phyloP scores from a whole-genome alignment of 2,329 filamentous ascomycete genomes.

The Hypoxylon sp. region DNA sequence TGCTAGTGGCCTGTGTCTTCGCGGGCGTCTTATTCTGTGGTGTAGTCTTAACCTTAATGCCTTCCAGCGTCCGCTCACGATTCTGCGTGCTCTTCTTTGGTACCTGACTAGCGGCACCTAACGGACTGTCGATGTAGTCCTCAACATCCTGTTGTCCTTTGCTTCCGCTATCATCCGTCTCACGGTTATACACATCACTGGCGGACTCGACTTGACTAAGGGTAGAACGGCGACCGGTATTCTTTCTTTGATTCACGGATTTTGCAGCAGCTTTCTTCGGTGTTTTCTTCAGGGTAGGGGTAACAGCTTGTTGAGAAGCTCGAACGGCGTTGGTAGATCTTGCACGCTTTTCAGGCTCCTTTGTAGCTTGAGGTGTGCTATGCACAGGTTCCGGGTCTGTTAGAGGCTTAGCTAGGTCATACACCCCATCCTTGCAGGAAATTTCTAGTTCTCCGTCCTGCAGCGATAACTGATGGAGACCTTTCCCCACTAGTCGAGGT shows the following conservation, averaged over 20 bases:
- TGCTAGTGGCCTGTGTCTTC: neutral
- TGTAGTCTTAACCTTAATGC: neutral
- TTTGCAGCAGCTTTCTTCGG: neutral
- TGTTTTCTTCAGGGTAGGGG: neutral
- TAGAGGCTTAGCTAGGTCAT: constrained; percentile 11
- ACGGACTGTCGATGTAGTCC: neutral
- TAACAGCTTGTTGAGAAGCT: neutral
- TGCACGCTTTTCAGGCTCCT: neutral
- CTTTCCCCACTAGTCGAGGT: neutral
- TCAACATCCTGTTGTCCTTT: neutral
- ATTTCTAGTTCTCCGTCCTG: neutral
- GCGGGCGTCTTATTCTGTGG: neutral
- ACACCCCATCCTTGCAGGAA: constrained; percentile 6
- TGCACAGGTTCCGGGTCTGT: neutral
- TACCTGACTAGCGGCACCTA: neutral
- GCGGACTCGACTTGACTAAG: neutral
- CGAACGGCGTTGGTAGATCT: neutral
- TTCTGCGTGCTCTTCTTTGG: neutral
- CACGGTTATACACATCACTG: neutral
- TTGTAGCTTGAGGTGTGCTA: neutral
- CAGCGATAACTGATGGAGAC: constrained; percentile 14
- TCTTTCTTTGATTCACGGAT: neutral
- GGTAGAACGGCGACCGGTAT: neutral
- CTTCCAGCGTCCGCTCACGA: neutral
- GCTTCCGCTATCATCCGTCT: neutral